These are phyloP conservation scores for Picocystis salinarum DNA, from an alignment of 139 green algal species.

Conservation along the genomic window DNA sequence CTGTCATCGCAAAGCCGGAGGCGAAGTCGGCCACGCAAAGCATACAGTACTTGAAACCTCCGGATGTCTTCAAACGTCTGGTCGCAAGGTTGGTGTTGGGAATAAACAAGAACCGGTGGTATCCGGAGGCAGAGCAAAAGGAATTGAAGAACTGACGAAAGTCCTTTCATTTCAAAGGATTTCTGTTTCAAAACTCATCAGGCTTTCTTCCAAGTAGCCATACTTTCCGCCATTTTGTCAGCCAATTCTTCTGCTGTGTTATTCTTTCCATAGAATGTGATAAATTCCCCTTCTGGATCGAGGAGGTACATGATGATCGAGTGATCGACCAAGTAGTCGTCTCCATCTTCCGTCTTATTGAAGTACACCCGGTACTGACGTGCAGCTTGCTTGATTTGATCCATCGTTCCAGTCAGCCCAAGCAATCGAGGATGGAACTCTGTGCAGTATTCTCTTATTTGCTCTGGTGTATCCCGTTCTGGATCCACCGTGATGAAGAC, in stretches of 20 bases:
- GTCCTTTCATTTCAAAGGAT: no score
- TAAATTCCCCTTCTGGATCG: slow-evolving; percentile 68
- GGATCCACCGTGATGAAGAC: slow-evolving; percentile 96
- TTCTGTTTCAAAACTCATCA: no score
- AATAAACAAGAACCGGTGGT: no score
- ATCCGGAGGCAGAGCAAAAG: no score
- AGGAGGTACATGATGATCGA: slow-evolving; percentile 94
- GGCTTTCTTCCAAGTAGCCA: slow-evolving; percentile 9
- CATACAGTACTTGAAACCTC: no score
- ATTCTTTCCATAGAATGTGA: slow-evolving; percentile 57
- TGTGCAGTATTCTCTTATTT: slow-evolving; percentile 45
- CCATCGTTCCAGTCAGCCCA: slow-evolving; percentile 67
- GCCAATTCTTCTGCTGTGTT: slow-evolving; percentile 17
- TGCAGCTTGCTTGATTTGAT: slow-evolving; percentile 30
- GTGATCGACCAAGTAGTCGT: slow-evolving; percentile 95
- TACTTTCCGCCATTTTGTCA: slow-evolving; percentile 12
- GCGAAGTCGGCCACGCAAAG: no score
- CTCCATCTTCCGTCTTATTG: slow-evolving; percentile 28
- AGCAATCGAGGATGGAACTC: slow-evolving; percentile 90
- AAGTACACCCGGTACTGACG: slow-evolving; percentile 62
- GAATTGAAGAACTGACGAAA: no score
- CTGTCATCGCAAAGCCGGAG: neutral
- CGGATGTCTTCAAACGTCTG: no score
- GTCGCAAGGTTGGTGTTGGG: no score
- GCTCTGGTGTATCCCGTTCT: slow-evolving; percentile 51